A percentile compares a stretch with the other conserved stretches of the same genome.
These are phyloP conservation scores for Phoma herbarum DNA, from an alignment of 2,329 filamentous ascomycete genomes.

Conservation along the genomic window DNA sequence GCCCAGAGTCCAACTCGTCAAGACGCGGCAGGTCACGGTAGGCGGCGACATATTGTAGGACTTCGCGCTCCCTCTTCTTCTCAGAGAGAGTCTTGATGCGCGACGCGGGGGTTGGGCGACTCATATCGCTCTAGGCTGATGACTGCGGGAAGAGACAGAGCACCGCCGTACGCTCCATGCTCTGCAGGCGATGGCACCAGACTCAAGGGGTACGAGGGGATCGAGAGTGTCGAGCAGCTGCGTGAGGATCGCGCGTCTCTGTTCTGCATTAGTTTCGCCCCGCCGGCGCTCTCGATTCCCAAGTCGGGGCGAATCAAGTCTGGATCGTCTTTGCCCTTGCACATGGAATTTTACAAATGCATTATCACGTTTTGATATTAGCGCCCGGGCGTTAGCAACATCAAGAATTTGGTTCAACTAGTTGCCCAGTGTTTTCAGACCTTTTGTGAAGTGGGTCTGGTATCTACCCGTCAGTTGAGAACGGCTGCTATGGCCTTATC, in stretches of 20 bases:
- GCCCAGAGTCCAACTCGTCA: slow-evolving; percentile 15
- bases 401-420: background rate
- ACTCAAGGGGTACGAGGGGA: background rate
- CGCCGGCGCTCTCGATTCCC: background rate
- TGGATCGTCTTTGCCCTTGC: slow-evolving; percentile 13
- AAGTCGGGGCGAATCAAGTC: slow-evolving; percentile 8
- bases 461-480: background rate
- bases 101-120: slow-evolving; percentile 1
- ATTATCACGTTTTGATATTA: slow-evolving; percentile 1
- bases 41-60: slow-evolving; percentile 38
- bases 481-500: background rate
- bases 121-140: slow-evolving; percentile 12
- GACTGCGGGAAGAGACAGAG: slow-evolving; percentile 1
- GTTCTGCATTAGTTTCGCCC: slow-evolving; percentile 9
- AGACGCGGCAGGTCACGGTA: slow-evolving; percentile 36
- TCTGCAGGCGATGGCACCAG: slow-evolving; percentile 3
- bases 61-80: slow-evolving; percentile 39
- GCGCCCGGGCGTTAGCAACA: background rate
- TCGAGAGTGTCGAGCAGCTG: slow-evolving; percentile 7
- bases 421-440: slow-evolving; percentile 3
- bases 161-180: slow-evolving; percentile 10
- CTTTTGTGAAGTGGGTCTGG: background rate
- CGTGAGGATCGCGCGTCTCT: slow-evolving; percentile 4
- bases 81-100: slow-evolving; percentile 22
- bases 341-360: slow-evolving; percentile 1